These are phyloP conservation scores for Ceratocystis papillata DNA, from an alignment of 2,329 filamentous ascomycete species.

Conservation along the genomic window DNA sequence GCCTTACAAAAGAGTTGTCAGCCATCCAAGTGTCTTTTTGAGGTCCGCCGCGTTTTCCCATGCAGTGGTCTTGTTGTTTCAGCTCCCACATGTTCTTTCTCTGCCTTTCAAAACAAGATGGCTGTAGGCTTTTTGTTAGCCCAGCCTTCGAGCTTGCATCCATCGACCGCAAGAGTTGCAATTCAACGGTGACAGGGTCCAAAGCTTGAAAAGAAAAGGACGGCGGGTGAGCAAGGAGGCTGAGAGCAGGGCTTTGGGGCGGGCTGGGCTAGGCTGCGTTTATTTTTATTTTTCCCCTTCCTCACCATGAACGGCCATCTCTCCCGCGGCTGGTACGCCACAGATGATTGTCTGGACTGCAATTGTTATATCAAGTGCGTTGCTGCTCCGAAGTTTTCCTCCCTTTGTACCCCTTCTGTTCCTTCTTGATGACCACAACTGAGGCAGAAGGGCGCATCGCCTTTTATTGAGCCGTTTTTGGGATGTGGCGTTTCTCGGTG, in stretches of 20 bases:
- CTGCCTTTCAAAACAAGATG: background rate
- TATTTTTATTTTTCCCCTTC: background rate
- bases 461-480: too few relatives aligned
- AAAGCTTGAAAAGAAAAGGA: background rate
- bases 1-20: too few relatives aligned
- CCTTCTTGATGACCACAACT: background rate
- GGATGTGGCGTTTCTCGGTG: background rate
- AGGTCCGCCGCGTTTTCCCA: too few relatives aligned
- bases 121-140: slow-evolving; percentile 1
- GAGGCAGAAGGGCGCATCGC: too few relatives aligned
- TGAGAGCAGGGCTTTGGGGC: background rate
- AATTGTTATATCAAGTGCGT: too few relatives aligned
- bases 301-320: background rate
- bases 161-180: background rate
- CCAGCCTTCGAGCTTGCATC: background rate
- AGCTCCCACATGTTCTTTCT: background rate
- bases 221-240: background rate
- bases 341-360: background rate
- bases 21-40: too few relatives aligned
- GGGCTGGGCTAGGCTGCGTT: background rate
- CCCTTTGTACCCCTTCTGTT: background rate
- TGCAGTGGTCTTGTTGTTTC: background rate
- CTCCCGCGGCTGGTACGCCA: background rate
- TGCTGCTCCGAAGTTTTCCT: background rate
- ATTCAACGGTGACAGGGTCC: background rate